These are phyloP conservation scores for Clathrus columnatus DNA, from an alignment of 768 basidiomycete genomes.

Conservation along the genomic window DNA sequence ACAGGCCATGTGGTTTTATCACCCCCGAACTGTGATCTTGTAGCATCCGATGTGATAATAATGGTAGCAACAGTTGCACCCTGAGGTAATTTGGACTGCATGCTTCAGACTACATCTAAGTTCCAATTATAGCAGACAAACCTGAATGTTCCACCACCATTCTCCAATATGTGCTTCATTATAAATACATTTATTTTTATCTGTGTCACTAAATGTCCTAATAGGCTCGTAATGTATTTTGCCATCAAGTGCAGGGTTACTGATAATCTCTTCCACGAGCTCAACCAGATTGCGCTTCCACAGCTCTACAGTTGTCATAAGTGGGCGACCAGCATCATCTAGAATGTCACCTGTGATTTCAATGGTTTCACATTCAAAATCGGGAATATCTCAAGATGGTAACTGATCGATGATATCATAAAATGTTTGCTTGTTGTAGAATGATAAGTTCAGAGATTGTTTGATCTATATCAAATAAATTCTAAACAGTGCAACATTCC, in stretches of 20 bases:
- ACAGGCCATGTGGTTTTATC: constrained; percentile 31
- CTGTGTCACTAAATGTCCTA: not conserved
- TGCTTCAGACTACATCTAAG: not conserved
- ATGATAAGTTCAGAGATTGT: not conserved
- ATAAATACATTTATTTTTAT: not conserved
- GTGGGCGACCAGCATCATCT: not conserved
- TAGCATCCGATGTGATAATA: not conserved
- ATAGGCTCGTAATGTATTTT: not conserved
- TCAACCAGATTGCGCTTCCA: constrained; percentile 2
- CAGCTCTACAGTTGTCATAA: not conserved
- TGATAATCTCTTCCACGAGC: not conserved
- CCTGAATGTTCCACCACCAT: constrained; percentile 20
- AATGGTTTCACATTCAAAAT: not conserved
- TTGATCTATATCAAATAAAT: not conserved
- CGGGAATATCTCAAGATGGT: not conserved
- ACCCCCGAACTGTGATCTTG: not conserved
- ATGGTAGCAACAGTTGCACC: not conserved
- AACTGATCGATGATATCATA: not conserved
- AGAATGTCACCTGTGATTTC: not conserved
- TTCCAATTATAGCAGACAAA: constrained; percentile 12
- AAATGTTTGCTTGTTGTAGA: not conserved
- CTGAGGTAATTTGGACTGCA: not conserved
- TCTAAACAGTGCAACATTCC: not conserved
- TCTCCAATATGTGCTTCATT: not conserved
- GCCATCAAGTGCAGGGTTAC: not conserved